These are phyloP conservation scores for Camelina sativa DNA, from an alignment of 345 rosid genomes.

Conservation along the genomic window DNA sequence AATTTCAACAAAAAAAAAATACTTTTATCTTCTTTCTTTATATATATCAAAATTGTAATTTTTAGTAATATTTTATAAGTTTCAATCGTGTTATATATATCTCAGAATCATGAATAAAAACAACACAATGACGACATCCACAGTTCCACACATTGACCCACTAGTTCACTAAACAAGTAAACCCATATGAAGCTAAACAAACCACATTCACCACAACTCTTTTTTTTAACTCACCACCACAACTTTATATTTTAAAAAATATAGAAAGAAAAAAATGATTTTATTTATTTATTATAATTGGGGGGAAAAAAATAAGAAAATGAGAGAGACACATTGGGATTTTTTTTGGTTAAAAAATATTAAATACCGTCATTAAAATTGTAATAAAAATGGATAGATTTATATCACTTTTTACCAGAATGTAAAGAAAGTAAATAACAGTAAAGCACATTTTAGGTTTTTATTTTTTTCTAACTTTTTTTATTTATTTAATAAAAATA, in stretches of 20 bases:
- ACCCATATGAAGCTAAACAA: slow-evolving; percentile 1
- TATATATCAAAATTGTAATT: no score
- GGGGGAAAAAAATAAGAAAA: no score
- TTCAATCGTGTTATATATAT: neutral
- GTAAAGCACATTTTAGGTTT: slow-evolving; percentile 15
- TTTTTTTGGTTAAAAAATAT: no score
- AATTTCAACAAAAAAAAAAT: no score
- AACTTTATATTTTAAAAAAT: no score
- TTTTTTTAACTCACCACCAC: no score
- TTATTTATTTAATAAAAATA: neutral
- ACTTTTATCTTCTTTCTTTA: no score
- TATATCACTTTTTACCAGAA: neutral
- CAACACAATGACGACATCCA: slow-evolving; percentile 28
- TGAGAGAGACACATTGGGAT: neutral
- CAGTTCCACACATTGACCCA: neutral
- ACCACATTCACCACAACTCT: neutral
- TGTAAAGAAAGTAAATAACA: slow-evolving; percentile 22
- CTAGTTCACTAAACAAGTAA: no score
- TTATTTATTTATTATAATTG: neutral
- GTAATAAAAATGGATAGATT: neutral
- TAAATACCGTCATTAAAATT: neutral
- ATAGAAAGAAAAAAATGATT: neutral
- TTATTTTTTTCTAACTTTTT: neutral
- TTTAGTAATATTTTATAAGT: neutral
- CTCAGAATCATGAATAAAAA: slow-evolving; percentile 14